These are phyloP conservation scores for Vigna nakashimae DNA, from an alignment of 306 rosid genomes.

Conservation along the genomic window DNA sequence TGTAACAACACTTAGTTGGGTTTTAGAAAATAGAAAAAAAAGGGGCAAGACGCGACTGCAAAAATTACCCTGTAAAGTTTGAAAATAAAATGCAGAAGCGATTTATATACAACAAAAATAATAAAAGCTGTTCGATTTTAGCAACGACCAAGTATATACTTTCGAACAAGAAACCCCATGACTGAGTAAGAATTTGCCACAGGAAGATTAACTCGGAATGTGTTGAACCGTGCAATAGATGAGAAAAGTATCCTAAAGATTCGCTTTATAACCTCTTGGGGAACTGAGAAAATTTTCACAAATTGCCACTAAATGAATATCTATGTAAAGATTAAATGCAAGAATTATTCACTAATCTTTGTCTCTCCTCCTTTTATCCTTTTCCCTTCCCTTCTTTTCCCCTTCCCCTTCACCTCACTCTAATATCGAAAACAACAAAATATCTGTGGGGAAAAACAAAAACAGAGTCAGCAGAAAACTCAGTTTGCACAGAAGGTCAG, in stretches of 20 bases:
- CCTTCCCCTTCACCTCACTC: neutral
- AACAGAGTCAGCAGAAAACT: slow-evolving; percentile 33
- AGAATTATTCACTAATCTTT: slow-evolving; percentile 33
- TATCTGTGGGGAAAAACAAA: neutral
- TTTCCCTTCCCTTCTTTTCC: neutral
- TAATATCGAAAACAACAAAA: slow-evolving; percentile 6
- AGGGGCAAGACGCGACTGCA: neutral
- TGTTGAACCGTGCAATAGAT: slow-evolving; percentile 18
- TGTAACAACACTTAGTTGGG: neutral
- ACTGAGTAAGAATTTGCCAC: neutral
- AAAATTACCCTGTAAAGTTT: neutral
- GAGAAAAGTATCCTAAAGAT: slow-evolving; percentile 14
- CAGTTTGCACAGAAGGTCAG: slow-evolving; percentile 31
- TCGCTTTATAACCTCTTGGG: slow-evolving; percentile 15
- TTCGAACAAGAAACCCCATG: neutral
- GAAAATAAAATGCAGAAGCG: neutral
- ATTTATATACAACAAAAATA: neutral
- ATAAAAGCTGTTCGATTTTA: neutral
- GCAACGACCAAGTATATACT: neutral
- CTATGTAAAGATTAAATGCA: slow-evolving; percentile 39
- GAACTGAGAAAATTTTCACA: slow-evolving; percentile 21
- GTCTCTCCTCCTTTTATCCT: neutral
- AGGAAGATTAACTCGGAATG: neutral
- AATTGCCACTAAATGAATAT: slow-evolving; percentile 36
- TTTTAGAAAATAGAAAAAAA: neutral